Evolutionary conservation across 805 yeast species (phyloP).

Genomic region (Kluyveromyces nonfermentans): DNA sequence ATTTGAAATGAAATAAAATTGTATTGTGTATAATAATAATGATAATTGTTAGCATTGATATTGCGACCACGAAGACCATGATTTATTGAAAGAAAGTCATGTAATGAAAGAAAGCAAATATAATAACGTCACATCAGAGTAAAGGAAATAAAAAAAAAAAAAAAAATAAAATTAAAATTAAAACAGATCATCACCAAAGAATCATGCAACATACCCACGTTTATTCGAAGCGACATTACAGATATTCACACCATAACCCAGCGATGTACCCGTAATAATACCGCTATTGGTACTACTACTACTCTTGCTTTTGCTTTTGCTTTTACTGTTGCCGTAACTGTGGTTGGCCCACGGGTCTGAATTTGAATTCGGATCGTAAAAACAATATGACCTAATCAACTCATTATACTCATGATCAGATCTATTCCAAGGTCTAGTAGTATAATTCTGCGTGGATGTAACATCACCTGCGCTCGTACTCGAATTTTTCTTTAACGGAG

Average conservation of each 20-base stretch:
- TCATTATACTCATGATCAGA: conserved; percentile 16
- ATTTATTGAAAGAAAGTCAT: too few relatives aligned
- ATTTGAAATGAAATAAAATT: neutral
- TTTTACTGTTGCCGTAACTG: too few relatives aligned
- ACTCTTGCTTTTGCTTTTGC: too few relatives aligned
- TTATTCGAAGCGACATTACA: neutral
- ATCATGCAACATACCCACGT: neutral
- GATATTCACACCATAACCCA: neutral
- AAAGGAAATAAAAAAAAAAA: too few relatives aligned
- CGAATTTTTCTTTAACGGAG: conserved; percentile 27
- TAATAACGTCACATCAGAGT: too few relatives aligned
- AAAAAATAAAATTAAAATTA: too few relatives aligned
- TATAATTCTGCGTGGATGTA: neutral
- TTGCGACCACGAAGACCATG: too few relatives aligned
- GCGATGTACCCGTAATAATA: neutral
- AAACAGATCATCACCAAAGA: neutral
- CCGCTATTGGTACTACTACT: too few relatives aligned
- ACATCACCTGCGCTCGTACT: conserved; percentile 14
- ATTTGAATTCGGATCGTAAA: conserved; percentile 10
- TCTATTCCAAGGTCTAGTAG: neutral
- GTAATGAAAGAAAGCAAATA: too few relatives aligned
- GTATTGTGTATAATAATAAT: neutral
- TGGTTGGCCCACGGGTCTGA: neutral
- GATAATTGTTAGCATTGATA: too few relatives aligned
- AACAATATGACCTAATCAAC: conserved; percentile 21